These are phyloP conservation scores for Rhodotorula sphaerocarpa DNA, from an alignment of 768 basidiomycete species.

Conservation along the genomic window DNA sequence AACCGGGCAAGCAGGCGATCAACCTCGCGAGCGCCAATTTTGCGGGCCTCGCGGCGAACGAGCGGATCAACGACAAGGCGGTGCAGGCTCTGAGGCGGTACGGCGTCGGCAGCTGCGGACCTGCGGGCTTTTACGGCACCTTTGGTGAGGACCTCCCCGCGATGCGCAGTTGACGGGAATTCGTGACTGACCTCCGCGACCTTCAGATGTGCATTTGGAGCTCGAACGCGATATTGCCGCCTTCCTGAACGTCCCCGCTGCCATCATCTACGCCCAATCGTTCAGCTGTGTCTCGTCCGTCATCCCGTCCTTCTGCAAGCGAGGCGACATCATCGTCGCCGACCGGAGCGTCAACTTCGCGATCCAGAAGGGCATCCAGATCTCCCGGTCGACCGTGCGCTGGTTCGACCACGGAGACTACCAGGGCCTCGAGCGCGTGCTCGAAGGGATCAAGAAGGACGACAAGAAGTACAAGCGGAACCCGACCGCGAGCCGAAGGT, in stretches of 20 bases:
- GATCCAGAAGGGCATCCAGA: slow-evolving; percentile 90
- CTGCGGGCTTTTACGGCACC: slow-evolving; percentile 93
- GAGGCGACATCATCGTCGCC: slow-evolving; percentile 95
- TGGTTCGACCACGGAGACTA: slow-evolving; percentile 98
- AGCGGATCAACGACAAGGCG: slow-evolving; percentile 73
- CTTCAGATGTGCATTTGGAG: slow-evolving; percentile 77
- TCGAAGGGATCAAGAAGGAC: slow-evolving; percentile 77
- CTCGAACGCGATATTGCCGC: slow-evolving; percentile 81
- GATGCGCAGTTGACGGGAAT: no score
- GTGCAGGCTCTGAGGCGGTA: slow-evolving; percentile 77
- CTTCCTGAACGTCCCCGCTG: slow-evolving; percentile 77
- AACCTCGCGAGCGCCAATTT: slow-evolving; percentile 92
- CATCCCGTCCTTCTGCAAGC: slow-evolving; percentile 94
- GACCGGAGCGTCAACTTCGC: slow-evolving; percentile 94
- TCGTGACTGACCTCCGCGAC: background rate
- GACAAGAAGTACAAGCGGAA: slow-evolving; percentile 70
- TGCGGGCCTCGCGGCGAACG: slow-evolving; percentile 77
- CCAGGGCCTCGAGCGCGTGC: slow-evolving; percentile 77
- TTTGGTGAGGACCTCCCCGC: no score
- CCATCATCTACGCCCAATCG: slow-evolving; percentile 88
- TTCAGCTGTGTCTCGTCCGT: slow-evolving; percentile 87
- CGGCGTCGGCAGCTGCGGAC: slow-evolving; percentile 89
- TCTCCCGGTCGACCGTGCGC: slow-evolving; percentile 78
- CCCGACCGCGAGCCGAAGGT: slow-evolving; percentile 62
- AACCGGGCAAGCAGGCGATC: slow-evolving; percentile 61